Conservation (phyloP, 2,329 filamentous ascomycete species). For the Ophiostoma triangulosporum region DNA sequence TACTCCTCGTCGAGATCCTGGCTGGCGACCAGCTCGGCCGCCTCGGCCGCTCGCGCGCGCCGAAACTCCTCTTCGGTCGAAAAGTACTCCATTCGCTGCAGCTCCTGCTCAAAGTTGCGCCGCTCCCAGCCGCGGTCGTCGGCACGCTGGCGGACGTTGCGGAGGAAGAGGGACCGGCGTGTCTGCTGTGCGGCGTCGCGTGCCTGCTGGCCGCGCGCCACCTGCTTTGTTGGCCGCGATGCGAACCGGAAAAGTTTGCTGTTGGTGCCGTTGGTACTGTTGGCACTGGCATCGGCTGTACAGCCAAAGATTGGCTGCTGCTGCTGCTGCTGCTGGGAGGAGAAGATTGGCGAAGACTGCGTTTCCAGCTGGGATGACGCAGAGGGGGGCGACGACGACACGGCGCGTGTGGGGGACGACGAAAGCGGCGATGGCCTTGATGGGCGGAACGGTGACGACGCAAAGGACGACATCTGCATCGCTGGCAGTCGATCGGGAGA, state of each 20-base stretch:
- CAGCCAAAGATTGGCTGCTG: background rate
- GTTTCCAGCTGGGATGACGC: constrained; percentile 20
- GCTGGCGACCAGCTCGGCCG: constrained; percentile 22
- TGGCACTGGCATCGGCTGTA: background rate
- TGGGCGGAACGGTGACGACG: constrained; percentile 28
- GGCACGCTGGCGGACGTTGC: constrained; percentile 46
- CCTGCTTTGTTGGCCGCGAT: constrained; percentile 39
- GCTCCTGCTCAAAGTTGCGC: constrained; percentile 48
- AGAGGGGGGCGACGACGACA: constrained; percentile 25
- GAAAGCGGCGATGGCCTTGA: constrained; percentile 41
- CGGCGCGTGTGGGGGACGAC: constrained; percentile 43
- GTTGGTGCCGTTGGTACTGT: background rate
- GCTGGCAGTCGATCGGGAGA: constrained; percentile 26
- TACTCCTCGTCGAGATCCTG: constrained; percentile 37
- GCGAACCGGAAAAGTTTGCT: constrained; percentile 32
- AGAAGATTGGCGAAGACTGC: constrained; percentile 30
- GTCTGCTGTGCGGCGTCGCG: constrained; percentile 50
- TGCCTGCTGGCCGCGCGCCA: constrained; percentile 46
- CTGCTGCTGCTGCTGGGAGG: background rate
- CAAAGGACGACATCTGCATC: constrained; percentile 28
- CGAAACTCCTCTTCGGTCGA: constrained; percentile 25
- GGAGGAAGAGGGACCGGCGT: constrained; percentile 54
- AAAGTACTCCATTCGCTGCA: constrained; percentile 29
- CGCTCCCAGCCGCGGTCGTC: constrained; percentile 47
- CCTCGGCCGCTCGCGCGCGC: constrained; percentile 23